Conservation (phyloP, 225 moss, liverwort and hornwort genomes). For the Anthoceros angustus region DNA sequence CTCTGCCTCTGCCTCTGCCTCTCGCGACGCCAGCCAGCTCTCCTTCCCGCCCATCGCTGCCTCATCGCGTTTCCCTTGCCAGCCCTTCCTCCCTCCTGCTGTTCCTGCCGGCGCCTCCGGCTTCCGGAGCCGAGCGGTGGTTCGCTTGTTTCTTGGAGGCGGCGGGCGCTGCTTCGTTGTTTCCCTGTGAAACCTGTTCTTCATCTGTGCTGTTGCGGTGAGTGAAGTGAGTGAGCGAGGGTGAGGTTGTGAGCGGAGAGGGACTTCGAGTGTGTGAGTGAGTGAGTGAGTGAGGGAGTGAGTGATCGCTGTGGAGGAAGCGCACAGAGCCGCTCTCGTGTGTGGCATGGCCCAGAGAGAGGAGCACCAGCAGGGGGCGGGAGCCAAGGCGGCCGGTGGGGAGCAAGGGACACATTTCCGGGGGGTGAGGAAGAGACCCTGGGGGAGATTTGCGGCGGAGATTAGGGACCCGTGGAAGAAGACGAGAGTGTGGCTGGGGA, state of each 20-base stretch:
- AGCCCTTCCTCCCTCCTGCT: too few species aligned
- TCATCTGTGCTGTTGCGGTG: not conserved
- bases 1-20: too few species aligned
- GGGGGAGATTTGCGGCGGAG: constrained; percentile 97
- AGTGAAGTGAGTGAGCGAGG: not conserved
- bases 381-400: constrained; percentile 18
- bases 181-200: not conserved
- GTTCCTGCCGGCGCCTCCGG: too few species aligned
- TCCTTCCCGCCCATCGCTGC: too few species aligned
- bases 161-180: too few species aligned
- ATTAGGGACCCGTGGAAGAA: constrained; percentile 99
- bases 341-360: constrained; percentile 37
- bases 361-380: constrained; percentile 22
- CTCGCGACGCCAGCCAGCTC: too few species aligned
- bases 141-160: too few species aligned
- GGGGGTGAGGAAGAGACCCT: constrained; percentile 81
- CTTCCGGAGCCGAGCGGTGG: too few species aligned
- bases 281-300: not conserved
- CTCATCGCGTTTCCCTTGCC: too few species aligned
- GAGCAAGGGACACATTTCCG: constrained; percentile 79
- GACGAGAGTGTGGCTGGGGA: constrained; percentile 83
- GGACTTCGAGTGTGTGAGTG: not conserved
- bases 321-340: too few species aligned
- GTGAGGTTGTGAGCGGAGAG: not conserved
- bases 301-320: not conserved